Evolutionary conservation across 2,329 filamentous ascomycete genomes (phyloP), one percentile per base, ranked within the genome.

Genomic region (Didymella pomorum): DNA sequence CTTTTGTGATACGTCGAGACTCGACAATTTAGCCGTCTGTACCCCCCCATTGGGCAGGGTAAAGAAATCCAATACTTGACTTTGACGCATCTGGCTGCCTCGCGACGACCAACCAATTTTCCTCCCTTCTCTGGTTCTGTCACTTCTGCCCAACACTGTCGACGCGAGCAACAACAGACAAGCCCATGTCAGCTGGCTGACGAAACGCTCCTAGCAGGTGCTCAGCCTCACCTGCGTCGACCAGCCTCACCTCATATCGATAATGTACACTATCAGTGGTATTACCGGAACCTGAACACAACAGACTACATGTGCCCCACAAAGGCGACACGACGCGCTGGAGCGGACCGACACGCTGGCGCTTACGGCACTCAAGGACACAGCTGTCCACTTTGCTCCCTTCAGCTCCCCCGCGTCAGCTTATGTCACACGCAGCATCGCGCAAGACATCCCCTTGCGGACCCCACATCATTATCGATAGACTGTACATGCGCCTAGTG

Each of bases 1-100:
- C 20, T 28, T 42, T 58, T 58, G 56, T 58, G 56, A 58, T 58
- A 58, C 56, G 56, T 54, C 46, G 20, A 51, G 33, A 42, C 21
- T 35, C 12, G 29, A 54, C 21, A 46, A 54, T 29, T 42, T 47
- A 37, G 16, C 45, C 39, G 33, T 45, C 11, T 33, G n/a, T 21
- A 23, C 14, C 23, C 28, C 26, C n/a, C 28, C 20, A 58, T 58
- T 58, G 56, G 51, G 25, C 41, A 31, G 41, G 25, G 51, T 18
- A 51, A 26, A 42, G 31, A 51, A 58, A 46, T 54, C 26, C 50
- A 54, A 58, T 54, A 58, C 41, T 54, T 51, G 18, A 23, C 31
- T n/a, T 44, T n/a, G 31, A 50, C 33, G 26, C 9, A 54, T 53
- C 3, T n/a, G 48, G 47, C 31, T 46, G 9, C 29, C 43, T 39